Conservation (phyloP, 306 rosid genomes). For the Hippophae rhamnoides region DNA sequence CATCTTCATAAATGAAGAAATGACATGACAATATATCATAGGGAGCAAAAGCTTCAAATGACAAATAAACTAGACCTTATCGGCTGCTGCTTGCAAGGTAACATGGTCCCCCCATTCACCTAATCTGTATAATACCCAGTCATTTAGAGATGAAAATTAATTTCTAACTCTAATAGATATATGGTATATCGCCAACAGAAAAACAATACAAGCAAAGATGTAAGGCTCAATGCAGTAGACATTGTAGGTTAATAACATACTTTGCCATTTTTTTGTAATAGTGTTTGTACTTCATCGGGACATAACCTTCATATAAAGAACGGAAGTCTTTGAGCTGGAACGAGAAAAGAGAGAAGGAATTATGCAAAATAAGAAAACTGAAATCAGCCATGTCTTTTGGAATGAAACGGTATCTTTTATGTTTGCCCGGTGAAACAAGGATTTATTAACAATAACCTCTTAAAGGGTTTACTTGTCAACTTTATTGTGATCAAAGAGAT, state of each 20-base stretch:
- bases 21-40: neutral
- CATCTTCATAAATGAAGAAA: conserved; percentile 10
- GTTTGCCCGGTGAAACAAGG: neutral
- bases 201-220: conserved; percentile 6
- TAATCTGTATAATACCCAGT: conserved; percentile 36
- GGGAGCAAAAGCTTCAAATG: neutral
- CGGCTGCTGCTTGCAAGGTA: conserved; percentile 93
- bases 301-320: conserved; percentile 71
- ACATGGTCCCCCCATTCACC: conserved; percentile 99
- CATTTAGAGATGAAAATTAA: conserved; percentile 20
- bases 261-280: conserved; percentile 81
- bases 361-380: conserved; percentile 27
- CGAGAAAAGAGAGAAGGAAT: conserved; percentile 17
- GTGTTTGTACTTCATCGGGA: conserved; percentile 86
- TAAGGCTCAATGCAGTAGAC: conserved; percentile 9
- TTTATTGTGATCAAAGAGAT: neutral
- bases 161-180: conserved; percentile 1
- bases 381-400: conserved; percentile 8
- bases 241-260: conserved; percentile 36
- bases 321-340: conserved; percentile 63
- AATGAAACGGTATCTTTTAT: neutral
- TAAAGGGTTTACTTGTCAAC: too few relatives aligned
- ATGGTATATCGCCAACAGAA: conserved; percentile 8
- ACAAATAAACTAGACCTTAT: conserved; percentile 40
- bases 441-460: neutral